phyloP scores from a whole-genome alignment of 2,329 filamentous ascomycete species.

The Anisogramma anomala region DNA sequence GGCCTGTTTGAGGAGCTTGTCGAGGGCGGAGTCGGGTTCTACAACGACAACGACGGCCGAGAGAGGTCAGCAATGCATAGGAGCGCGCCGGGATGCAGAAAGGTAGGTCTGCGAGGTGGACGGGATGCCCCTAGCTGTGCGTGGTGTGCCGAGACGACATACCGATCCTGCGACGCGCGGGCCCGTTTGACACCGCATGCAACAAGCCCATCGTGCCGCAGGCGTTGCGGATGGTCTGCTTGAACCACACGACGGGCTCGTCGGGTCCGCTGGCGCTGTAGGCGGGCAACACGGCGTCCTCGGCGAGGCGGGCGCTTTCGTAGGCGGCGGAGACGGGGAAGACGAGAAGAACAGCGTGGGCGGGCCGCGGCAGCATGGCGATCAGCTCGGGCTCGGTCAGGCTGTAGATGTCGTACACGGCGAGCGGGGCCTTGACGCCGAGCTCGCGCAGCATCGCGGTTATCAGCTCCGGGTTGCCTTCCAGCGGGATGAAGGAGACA shows the following conservation, averaged over 20 bases:
- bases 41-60: not conserved
- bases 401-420: constrained; percentile 84
- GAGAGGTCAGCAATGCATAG: not conserved
- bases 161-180: constrained; percentile 51
- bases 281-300: constrained; percentile 52
- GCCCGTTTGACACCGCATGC: constrained; percentile 71
- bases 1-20: constrained; percentile 56
- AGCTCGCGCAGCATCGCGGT: constrained; percentile 70
- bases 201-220: constrained; percentile 84
- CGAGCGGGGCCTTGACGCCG: constrained; percentile 64
- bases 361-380: constrained; percentile 76
- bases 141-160: constrained; percentile 16
- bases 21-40: constrained; percentile 45
- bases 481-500: constrained; percentile 44
- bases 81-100: no score
- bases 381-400: constrained; percentile 78
- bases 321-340: constrained; percentile 76
- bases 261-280: constrained; percentile 56
- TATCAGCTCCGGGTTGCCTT: constrained; percentile 82
- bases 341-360: constrained; percentile 78
- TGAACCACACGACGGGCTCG: constrained; percentile 86
- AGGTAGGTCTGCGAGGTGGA: no score
- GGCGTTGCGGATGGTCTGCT: constrained; percentile 86
- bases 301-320: constrained; percentile 60
- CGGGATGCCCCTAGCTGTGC: not conserved